Percentiles rank a stretch among this genome's conserved stretches.
Evolutionary conservation across 176 grass and related monocot species (phyloP).

Genomic region (Lolium multiflorum): DNA sequence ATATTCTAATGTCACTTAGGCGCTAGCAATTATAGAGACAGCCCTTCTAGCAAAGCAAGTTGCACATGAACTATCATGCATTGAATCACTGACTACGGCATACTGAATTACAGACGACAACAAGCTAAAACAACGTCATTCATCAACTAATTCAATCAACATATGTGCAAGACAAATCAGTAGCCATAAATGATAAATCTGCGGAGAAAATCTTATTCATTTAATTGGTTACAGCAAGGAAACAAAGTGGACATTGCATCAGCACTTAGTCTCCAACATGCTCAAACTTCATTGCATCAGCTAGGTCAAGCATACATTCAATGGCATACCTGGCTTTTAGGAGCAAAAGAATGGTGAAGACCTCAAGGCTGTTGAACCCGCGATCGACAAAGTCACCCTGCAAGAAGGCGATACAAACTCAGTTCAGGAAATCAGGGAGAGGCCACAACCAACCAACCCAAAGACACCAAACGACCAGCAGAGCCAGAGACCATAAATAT

Average conservation of each 20-base stretch:
- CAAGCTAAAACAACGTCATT: not conserved
- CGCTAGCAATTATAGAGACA: not conserved
- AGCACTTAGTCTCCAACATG: not conserved
- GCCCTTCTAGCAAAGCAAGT: not conserved
- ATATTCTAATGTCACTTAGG: not conserved
- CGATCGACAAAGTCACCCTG: constrained; percentile 20
- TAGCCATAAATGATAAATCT: not conserved
- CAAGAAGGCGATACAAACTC: not conserved
- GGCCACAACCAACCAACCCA: not conserved
- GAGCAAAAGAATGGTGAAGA: constrained; percentile 28
- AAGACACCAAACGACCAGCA: not conserved
- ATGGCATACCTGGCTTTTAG: not conserved
- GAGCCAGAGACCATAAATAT: constrained; percentile 66
- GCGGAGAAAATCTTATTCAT: not conserved
- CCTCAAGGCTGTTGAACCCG: constrained; percentile 19
- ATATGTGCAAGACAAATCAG: not conserved
- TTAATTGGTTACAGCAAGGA: not conserved
- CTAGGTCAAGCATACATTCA: not conserved
- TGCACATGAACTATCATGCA: not conserved
- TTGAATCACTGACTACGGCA: not conserved
- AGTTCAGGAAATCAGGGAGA: not conserved
- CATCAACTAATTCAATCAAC: not conserved
- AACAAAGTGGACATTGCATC: not conserved
- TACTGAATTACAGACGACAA: not conserved
- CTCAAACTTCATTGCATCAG: not conserved